Evolutionary conservation across 352 stramenopile species (phyloP).

Genomic region (Phytopythium ostracodes): DNA sequence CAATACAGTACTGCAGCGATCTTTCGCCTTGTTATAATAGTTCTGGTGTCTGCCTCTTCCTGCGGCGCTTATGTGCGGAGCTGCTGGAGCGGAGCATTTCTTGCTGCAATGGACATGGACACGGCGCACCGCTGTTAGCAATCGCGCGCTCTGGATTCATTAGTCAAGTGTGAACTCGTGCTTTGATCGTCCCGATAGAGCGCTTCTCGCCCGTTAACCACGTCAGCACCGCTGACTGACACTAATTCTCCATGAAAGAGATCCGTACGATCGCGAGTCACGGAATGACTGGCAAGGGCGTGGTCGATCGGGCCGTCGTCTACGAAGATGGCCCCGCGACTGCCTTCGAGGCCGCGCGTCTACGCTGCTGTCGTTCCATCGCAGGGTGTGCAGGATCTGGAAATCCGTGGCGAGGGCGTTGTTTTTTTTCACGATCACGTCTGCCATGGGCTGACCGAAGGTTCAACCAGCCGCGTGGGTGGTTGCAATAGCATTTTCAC

Average conservation of each 20-base stretch:
- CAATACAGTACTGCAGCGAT: neutral
- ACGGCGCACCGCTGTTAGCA: neutral
- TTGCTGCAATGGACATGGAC: neutral
- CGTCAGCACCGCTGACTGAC: neutral
- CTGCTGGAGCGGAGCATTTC: neutral
- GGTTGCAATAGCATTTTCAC: neutral
- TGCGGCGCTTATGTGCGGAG: too few relatives aligned
- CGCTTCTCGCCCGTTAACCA: neutral
- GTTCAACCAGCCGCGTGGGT: neutral
- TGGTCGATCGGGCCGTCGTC: neutral
- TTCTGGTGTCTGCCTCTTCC: too few relatives aligned
- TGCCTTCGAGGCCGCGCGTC: neutral
- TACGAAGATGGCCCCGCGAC: neutral
- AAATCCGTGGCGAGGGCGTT: too few relatives aligned
- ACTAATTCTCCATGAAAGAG: too few relatives aligned
- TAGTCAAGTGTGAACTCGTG: too few relatives aligned
- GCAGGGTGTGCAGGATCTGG: neutral
- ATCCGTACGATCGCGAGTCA: neutral
- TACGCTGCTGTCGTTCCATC: neutral
- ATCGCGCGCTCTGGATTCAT: too few relatives aligned
- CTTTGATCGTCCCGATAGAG: neutral
- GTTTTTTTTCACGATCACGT: too few relatives aligned
- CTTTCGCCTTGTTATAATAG: too few relatives aligned
- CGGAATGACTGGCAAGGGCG: neutral
- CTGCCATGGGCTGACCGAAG: neutral